These are phyloP conservation scores for Aureobasidium sp. DNA, from an alignment of 2,329 filamentous ascomycete genomes.

Conservation along the genomic window DNA sequence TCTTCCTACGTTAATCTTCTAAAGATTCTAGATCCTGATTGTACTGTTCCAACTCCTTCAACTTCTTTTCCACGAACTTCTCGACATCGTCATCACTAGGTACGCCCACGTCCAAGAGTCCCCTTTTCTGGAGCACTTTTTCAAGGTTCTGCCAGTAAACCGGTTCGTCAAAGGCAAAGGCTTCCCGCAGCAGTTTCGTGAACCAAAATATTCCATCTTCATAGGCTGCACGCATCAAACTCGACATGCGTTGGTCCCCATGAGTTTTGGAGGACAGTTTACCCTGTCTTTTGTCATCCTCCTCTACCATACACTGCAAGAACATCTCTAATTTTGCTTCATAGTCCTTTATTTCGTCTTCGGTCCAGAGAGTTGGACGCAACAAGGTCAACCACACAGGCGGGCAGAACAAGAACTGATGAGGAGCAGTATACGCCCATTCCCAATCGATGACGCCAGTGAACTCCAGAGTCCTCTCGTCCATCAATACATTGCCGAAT, in stretches of 20 bases:
- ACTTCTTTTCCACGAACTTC: neutral
- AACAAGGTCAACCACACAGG: constrained; percentile 11
- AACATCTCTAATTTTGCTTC: neutral
- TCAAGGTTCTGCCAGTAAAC: neutral
- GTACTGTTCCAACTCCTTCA: neutral
- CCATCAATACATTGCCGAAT: constrained; percentile 20
- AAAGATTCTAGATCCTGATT: neutral
- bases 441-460: constrained; percentile 21
- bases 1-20: neutral
- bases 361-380: neutral
- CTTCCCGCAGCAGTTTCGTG: neutral
- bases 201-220: neutral
- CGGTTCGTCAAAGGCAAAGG: neutral
- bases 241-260: neutral
- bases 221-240: neutral
- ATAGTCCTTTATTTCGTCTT: neutral
- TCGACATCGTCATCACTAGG: neutral
- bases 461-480: constrained; percentile 16
- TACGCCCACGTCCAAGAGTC: neutral
- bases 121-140: neutral
- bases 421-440: constrained; percentile 19
- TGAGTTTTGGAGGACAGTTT: no score
- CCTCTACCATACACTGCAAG: neutral
- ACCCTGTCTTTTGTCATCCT: neutral
- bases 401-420: constrained; percentile 19